Conservation (phyloP, 2,329 filamentous ascomycete genomes). For the Myriosclerotinia curreyana region DNA sequence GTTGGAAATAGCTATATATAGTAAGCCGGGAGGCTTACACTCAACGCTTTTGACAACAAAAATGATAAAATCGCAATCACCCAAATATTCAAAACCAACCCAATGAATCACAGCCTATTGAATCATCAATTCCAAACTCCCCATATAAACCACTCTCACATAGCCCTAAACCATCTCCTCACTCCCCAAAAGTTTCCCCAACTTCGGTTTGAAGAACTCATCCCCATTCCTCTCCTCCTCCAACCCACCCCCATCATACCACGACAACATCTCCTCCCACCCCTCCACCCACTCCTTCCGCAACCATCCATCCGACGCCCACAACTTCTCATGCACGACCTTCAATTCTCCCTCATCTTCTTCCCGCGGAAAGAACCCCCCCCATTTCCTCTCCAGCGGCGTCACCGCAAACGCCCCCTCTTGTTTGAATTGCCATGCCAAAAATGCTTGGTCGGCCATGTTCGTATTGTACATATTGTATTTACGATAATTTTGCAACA, state of each 20-base stretch:
- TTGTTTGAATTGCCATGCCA: constrained; percentile 17
- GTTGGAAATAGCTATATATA: too few species aligned
- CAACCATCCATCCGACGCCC: constrained; percentile 13
- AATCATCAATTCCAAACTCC: background rate
- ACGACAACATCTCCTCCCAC: constrained; percentile 16
- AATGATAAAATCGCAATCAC: too few species aligned
- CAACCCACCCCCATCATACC: constrained; percentile 9
- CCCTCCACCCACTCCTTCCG: constrained; percentile 11
- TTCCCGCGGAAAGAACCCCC: constrained; percentile 19
- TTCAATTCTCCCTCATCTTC: constrained; percentile 16
- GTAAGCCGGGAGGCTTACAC: too few species aligned
- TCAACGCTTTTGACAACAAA: too few species aligned
- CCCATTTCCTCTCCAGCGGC: constrained; percentile 10
- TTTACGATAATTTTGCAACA: constrained; percentile 14
- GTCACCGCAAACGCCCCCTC: constrained; percentile 17
- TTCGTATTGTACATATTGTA: constrained; percentile 11
- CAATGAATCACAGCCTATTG: too few species aligned
- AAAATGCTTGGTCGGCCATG: constrained; percentile 22
- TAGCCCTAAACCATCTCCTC: background rate
- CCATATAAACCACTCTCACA: background rate
- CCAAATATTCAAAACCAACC: too few species aligned
- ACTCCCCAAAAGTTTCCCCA: background rate
- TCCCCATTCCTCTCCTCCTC: constrained; percentile 15
- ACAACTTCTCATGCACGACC: constrained; percentile 22
- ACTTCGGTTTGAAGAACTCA: constrained; percentile 6